Evolutionary conservation across 176 grass and related monocot species (phyloP).

Genomic region (Musa beccarii): DNA sequence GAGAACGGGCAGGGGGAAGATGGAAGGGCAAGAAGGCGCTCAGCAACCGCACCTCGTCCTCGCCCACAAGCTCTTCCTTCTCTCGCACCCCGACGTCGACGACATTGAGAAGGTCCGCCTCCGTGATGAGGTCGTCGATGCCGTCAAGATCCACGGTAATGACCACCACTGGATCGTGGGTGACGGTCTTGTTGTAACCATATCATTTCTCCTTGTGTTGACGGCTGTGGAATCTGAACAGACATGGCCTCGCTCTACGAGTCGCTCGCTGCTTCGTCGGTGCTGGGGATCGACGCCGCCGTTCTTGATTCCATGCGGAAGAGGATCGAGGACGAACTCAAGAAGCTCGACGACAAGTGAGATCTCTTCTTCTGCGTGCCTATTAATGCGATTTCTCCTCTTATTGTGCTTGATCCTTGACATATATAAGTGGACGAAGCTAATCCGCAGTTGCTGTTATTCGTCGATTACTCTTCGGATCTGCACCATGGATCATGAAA

Average conservation of each 20-base stretch:
- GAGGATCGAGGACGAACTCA: constrained; percentile 64
- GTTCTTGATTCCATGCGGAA: constrained; percentile 63
- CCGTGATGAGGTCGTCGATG: constrained; percentile 66
- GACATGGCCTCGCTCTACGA: constrained; percentile 81
- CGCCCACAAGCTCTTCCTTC: constrained; percentile 80
- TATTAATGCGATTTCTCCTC: background rate
- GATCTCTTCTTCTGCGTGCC: background rate
- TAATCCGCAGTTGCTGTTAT: too few relatives aligned
- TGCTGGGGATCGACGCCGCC: constrained; percentile 68
- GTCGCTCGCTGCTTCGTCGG: constrained; percentile 42
- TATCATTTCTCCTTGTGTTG: too few relatives aligned
- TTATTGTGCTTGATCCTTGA: too few relatives aligned
- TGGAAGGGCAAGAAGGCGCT: constrained; percentile 54
- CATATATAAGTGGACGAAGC: too few relatives aligned
- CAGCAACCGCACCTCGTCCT: constrained; percentile 73
- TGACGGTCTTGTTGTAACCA: too few relatives aligned
- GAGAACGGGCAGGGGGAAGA: background rate
- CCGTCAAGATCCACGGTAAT: constrained; percentile 69
- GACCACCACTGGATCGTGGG: too few relatives aligned
- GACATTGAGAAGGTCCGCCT: constrained; percentile 89
- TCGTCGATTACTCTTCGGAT: too few relatives aligned
- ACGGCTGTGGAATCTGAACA: constrained; percentile 16
- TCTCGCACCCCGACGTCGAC: constrained; percentile 65
- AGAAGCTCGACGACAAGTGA: constrained; percentile 93
- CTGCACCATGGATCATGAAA: too few relatives aligned